phyloP scores from a whole-genome alignment of 352 stramenopile species.

The Globisporangium okanoganense region DNA sequence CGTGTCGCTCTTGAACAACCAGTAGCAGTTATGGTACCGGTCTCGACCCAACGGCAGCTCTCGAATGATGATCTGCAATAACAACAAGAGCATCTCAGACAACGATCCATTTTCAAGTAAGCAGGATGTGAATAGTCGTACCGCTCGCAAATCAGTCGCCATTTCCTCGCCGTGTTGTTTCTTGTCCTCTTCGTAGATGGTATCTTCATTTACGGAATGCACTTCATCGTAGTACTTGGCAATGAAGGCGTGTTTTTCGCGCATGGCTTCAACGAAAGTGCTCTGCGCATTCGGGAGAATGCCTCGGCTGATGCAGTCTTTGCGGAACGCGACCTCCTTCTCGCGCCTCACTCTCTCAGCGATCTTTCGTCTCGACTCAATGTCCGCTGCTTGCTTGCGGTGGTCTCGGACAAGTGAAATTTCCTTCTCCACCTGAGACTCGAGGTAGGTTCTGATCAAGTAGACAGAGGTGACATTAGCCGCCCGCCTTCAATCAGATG shows the following conservation, averaged over 20 bases:
- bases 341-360: slow-evolving; percentile 46
- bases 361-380: slow-evolving; percentile 50
- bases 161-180: slow-evolving; percentile 38
- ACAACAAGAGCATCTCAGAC: neutral
- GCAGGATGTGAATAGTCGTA: slow-evolving; percentile 7
- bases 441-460: slow-evolving; percentile 37
- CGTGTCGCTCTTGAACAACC: slow-evolving; percentile 67
- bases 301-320: slow-evolving; percentile 50
- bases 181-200: slow-evolving; percentile 45
- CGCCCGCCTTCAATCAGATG: neutral
- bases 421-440: slow-evolving; percentile 58
- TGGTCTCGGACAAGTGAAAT: slow-evolving; percentile 46
- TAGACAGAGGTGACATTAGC: neutral
- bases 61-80: slow-evolving; percentile 49
- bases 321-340: slow-evolving; percentile 55
- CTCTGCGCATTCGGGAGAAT: slow-evolving; percentile 70
- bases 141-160: slow-evolving; percentile 31
- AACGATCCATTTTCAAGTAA: neutral
- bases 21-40: slow-evolving; percentile 78
- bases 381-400: slow-evolving; percentile 44
- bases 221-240: slow-evolving; percentile 63
- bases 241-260: slow-evolving; percentile 59
- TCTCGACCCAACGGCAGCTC: slow-evolving; percentile 67
- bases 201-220: slow-evolving; percentile 46
- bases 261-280: slow-evolving; percentile 58